phyloP scores from a whole-genome alignment of 2,329 filamentous ascomycete genomes.

The Canariomyces notabilis region DNA sequence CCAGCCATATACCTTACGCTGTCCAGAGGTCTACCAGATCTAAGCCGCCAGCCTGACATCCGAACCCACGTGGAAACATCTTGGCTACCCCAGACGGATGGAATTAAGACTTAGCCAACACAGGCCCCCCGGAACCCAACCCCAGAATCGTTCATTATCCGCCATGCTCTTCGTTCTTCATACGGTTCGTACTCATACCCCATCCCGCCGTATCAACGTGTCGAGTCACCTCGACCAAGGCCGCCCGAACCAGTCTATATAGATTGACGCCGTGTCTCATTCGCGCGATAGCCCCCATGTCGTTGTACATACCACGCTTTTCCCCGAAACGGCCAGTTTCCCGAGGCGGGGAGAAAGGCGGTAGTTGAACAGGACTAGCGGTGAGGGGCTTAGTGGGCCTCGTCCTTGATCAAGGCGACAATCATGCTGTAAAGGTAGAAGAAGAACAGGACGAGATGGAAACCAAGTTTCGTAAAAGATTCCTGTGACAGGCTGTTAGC shows the following conservation, averaged over 20 bases:
- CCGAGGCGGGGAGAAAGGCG: neutral
- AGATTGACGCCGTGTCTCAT: neutral
- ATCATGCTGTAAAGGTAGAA: conserved; percentile 99
- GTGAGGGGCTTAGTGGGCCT: conserved; percentile 62
- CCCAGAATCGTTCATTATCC: conserved; percentile 7
- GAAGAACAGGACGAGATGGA: conserved; percentile 99
- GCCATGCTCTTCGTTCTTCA: conserved; percentile 7
- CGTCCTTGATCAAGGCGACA: conserved; percentile 92
- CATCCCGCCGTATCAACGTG: conserved; percentile 8
- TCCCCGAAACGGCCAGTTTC: neutral
- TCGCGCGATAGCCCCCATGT: neutral
- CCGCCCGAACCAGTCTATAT: conserved; percentile 18
- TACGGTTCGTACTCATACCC: conserved; percentile 9
- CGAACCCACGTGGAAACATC: neutral
- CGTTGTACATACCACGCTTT: neutral
- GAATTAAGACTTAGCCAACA: conserved; percentile 1
- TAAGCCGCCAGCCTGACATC: neutral
- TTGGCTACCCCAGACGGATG: neutral
- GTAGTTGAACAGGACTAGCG: neutral
- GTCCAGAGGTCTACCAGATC: neutral
- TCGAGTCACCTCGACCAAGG: neutral
- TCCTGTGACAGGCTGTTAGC: conserved; percentile 53
- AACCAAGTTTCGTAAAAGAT: conserved; percentile 98
- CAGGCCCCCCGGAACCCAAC: neutral
- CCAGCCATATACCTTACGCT: neutral